A percentile compares a stretch with the other conserved stretches of the same genome.
phyloP scores from a whole-genome alignment of 192 early-diverging fungal species.

The Coemansia sp. region DNA sequence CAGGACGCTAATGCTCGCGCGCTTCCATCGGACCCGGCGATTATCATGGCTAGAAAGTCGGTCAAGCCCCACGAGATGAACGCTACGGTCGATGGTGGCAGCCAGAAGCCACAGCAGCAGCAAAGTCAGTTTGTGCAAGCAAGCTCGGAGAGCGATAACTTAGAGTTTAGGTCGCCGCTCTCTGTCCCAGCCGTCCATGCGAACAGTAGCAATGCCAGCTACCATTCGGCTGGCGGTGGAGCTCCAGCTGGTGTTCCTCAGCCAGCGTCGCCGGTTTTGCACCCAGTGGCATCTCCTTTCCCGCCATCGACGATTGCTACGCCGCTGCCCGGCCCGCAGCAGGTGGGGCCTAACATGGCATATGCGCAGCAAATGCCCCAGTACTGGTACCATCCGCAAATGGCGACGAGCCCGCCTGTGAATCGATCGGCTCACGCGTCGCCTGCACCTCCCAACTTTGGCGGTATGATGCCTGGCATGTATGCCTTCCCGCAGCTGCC shows the following conservation, averaged over 20 bases:
- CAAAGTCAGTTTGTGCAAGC: background rate
- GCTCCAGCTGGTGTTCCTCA: conserved; percentile 7
- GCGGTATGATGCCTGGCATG: conserved; percentile 31
- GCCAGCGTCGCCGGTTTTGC: conserved; percentile 37
- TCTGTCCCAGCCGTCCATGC: conserved; percentile 24
- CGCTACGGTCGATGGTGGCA: background rate
- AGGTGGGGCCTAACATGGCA: background rate
- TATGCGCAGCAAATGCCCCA: conserved; percentile 22
- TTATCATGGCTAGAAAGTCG: conserved; percentile 49
- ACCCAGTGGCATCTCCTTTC: conserved; percentile 49
- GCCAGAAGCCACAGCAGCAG: conserved; percentile 3
- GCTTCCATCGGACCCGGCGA: conserved; percentile 35
- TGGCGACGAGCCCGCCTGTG: conserved; percentile 9
- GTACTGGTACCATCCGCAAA: conserved; percentile 34
- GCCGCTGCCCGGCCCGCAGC: conserved; percentile 35
- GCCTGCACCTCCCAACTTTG: conserved; percentile 34
- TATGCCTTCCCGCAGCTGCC: conserved; percentile 39
- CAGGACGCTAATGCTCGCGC: conserved; percentile 19
- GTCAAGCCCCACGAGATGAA: conserved; percentile 31
- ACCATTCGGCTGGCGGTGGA: background rate
- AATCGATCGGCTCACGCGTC: conserved; percentile 39
- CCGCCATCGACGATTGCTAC: conserved; percentile 52
- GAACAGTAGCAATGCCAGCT: background rate
- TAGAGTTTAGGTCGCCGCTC: conserved; percentile 39
- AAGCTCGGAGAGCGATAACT: background rate